A percentile compares a stretch with the other conserved stretches of the same genome.
Evolutionary conservation across 2,329 filamentous ascomycete species (phyloP).

Genomic region (Ascochyta clinopodiicola): DNA sequence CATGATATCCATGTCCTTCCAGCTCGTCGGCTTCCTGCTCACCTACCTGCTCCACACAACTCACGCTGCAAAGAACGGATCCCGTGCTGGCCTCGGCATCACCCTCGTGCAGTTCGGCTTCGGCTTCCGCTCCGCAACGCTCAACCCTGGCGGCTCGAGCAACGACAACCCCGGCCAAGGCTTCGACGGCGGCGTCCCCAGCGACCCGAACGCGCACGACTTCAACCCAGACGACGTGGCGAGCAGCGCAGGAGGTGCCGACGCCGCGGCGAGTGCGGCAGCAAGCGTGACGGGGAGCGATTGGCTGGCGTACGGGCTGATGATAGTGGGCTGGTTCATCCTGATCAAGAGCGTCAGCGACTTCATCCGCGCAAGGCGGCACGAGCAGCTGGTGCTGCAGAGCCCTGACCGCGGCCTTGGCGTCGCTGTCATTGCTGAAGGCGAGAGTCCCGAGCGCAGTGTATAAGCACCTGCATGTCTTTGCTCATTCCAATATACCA

Average conservation of each 20-base stretch:
- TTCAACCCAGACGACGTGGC: constrained; percentile 78
- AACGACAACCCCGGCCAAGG: constrained; percentile 58
- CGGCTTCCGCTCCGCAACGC: constrained; percentile 75
- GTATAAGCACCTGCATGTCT: constrained; percentile 39
- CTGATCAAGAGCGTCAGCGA: constrained; percentile 92
- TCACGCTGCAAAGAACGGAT: constrained; percentile 97
- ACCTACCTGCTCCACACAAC: constrained; percentile 98
- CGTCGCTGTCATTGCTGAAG: constrained; percentile 84
- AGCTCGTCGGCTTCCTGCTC: constrained; percentile 94
- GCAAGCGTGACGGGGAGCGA: constrained; percentile 73
- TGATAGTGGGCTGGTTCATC: constrained; percentile 99
- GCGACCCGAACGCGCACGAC: constrained; percentile 87
- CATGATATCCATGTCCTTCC: constrained; percentile 96
- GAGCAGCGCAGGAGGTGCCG: constrained; percentile 39
- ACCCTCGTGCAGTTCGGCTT: constrained; percentile 97
- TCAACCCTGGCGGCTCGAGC: constrained; percentile 45
- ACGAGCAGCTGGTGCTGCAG: constrained; percentile 91
- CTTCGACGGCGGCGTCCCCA: constrained; percentile 67
- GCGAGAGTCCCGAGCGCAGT: constrained; percentile 75
- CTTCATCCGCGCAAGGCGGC: constrained; percentile 83
- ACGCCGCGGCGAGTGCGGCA: constrained; percentile 46
- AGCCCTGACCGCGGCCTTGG: constrained; percentile 88
- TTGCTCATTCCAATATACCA: neutral
- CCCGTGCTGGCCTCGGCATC: constrained; percentile 89
- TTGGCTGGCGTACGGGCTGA: constrained; percentile 89